Conservation (phyloP, 805 yeast species). For the Metschnikowia lochheadii region DNA sequence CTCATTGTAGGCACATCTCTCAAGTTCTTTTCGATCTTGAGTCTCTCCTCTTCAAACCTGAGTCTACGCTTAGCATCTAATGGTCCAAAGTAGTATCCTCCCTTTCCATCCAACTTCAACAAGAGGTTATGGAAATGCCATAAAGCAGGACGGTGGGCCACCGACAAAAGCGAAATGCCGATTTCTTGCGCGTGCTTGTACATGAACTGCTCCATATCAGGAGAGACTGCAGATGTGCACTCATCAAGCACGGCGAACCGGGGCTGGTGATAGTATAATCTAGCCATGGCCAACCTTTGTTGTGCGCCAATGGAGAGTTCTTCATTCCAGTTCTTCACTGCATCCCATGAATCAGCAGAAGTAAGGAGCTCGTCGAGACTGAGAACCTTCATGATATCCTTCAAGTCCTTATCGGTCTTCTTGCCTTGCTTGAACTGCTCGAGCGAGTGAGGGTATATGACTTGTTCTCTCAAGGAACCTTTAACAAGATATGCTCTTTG, state of each 20-base stretch:
- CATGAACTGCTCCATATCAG: slow-evolving; percentile 87
- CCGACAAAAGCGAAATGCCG: slow-evolving; percentile 81
- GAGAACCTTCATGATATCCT: slow-evolving; percentile 51
- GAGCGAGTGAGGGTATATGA: slow-evolving; percentile 78
- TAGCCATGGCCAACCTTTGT: slow-evolving; percentile 88
- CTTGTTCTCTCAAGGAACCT: slow-evolving; percentile 80
- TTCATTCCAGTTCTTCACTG: slow-evolving; percentile 79
- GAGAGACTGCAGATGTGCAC: slow-evolving; percentile 91
- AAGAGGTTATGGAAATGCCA: slow-evolving; percentile 89
- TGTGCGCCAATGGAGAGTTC: slow-evolving; percentile 88
- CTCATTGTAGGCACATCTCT: slow-evolving; percentile 66
- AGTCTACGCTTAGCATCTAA: slow-evolving; percentile 74
- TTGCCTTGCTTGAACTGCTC: slow-evolving; percentile 45
- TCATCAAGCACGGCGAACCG: slow-evolving; percentile 93
- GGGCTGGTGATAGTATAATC: slow-evolving; percentile 87
- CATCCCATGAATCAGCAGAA: slow-evolving; percentile 45
- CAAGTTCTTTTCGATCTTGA: slow-evolving; percentile 61
- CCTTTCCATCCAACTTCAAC: slow-evolving; percentile 82
- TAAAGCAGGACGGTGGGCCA: slow-evolving; percentile 85
- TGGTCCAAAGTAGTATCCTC: slow-evolving; percentile 56
- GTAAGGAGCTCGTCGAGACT: slow-evolving; percentile 55
- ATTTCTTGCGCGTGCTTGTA: slow-evolving; percentile 74
- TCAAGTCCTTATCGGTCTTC: slow-evolving; percentile 47
- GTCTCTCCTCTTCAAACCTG: slow-evolving; percentile 71
- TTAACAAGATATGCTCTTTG: slow-evolving; percentile 85